Base-by-base conservation (phyloP, 805 yeast species). In the Saccharomycodes ludwigii region DNA sequence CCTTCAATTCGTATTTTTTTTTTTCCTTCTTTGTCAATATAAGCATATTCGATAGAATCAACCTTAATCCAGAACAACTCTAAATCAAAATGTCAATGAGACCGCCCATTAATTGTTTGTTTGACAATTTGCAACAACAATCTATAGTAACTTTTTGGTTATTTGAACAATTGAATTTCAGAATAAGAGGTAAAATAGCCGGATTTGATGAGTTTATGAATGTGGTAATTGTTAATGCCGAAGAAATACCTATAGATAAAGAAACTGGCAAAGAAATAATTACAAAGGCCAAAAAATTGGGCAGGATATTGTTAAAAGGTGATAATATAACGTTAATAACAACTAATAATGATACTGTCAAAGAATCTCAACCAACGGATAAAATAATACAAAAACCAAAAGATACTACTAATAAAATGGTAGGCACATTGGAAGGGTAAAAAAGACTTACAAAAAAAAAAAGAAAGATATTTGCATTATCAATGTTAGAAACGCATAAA, bases 141-240 rank as follows among this genome's bases (percentile, higher is more conserved):
- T 61, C 80, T 1, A 59, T 63, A 13, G 96, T 91, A 21, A 71
- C 77, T 6, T 72, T 91, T 21, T 88, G 96, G 96, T 62, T 91
- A 8, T 85, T 68, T 42, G 97, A 91, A 47, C 95, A 91, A 54
- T 68, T 76, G 1, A 74, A 73, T 14, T 65, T 67, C 41, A 65
- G 93, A 41, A 70, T 88, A 19, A 81, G 79, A 43, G 98, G 98
- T 2, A 71, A 67, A 38, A 76, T 91, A 19, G 65, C 77, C 38
- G 99, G 99, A 1, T 88, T 93, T 56, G 99, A 91, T 55, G 98
- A 93, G 59, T 88, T 86, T 48, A 93, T 91, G 98, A 91, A 91
- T 50, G 58, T 75, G 12, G 79, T 74, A 4, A 56, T 75, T 15
- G 75, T 70, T 21, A 69, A 71, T 30, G 78, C 79, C 0, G 46